Evolutionary conservation across 257 asterid genomes (phyloP).

Genomic region (Nicotiana obtusifolia): DNA sequence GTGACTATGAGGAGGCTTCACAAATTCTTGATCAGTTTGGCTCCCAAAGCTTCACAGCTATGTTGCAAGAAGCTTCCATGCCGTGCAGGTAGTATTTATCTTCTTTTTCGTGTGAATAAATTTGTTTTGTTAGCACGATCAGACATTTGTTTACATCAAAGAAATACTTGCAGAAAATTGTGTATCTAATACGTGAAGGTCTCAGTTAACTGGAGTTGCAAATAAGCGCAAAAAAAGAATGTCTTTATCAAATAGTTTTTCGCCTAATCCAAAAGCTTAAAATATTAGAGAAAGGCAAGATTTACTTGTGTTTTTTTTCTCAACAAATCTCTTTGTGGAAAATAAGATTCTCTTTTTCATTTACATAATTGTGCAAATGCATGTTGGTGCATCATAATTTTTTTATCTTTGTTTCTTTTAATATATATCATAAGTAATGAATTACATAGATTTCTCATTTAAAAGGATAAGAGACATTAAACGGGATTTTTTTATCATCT

Average conservation of each 20-base stretch:
- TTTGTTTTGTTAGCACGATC: not conserved
- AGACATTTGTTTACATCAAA: not conserved
- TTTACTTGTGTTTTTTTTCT: not conserved
- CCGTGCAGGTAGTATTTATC: not conserved
- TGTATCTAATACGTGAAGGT: not conserved
- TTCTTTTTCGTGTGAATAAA: not conserved
- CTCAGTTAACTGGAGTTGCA: not conserved
- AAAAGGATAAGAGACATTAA: not conserved
- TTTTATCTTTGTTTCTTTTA: not conserved
- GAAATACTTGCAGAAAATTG: not conserved
- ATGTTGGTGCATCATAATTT: too few species aligned
- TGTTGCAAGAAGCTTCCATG: not conserved
- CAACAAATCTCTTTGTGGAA: not conserved
- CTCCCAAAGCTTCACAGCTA: not conserved
- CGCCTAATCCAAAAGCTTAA: not conserved
- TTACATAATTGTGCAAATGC: not conserved
- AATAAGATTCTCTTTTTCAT: not conserved
- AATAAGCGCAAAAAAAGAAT: not conserved
- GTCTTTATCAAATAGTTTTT: not conserved
- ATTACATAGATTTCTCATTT: not conserved
- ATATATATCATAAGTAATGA: not conserved
- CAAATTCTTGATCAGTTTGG: not conserved
- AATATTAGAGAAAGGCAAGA: not conserved
- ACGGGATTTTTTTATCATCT: not conserved
- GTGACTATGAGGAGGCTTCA: not conserved